Conservation (phyloP, 2,329 filamentous ascomycete species). For the Claviceps quebecensis region DNA sequence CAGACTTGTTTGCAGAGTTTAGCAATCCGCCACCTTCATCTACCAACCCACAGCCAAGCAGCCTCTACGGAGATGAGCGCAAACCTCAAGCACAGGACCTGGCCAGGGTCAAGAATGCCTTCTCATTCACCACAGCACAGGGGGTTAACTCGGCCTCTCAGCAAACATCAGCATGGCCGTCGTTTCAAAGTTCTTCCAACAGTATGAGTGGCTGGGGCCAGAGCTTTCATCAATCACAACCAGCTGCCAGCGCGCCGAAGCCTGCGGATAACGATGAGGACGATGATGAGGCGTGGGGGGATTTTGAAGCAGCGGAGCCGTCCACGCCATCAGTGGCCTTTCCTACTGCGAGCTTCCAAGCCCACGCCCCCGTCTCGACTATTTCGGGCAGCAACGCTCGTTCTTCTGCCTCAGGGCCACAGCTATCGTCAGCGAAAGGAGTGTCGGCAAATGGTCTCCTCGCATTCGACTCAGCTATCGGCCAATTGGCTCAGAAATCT, state of each 20-base stretch:
- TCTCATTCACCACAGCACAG: slow-evolving; percentile 12
- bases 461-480: neutral
- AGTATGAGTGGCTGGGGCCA: slow-evolving; percentile 10
- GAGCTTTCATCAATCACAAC: neutral
- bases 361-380: neutral
- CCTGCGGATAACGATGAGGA: slow-evolving; percentile 30
- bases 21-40: slow-evolving; percentile 30
- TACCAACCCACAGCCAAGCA: slow-evolving; percentile 8
- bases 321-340: neutral
- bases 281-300: slow-evolving; percentile 53
- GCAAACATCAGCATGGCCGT: slow-evolving; percentile 18
- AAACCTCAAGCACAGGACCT: slow-evolving; percentile 5
- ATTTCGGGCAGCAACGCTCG: neutral
- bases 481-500: slow-evolving; percentile 8
- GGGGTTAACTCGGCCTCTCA: slow-evolving; percentile 7
- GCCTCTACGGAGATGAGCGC: slow-evolving; percentile 5
- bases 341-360: neutral
- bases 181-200: slow-evolving; percentile 14
- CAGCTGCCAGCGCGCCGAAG: neutral
- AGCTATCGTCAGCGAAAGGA: neutral
- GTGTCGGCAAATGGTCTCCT: neutral
- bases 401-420: neutral
- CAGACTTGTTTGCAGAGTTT: slow-evolving; percentile 52
- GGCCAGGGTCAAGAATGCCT: slow-evolving; percentile 11
- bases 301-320: slow-evolving; percentile 45